Evolutionary conservation across 371 early-diverging fungal species (phyloP), one percentile per base, ranked within the genome.

Genomic region (Mortierella sp.): DNA sequence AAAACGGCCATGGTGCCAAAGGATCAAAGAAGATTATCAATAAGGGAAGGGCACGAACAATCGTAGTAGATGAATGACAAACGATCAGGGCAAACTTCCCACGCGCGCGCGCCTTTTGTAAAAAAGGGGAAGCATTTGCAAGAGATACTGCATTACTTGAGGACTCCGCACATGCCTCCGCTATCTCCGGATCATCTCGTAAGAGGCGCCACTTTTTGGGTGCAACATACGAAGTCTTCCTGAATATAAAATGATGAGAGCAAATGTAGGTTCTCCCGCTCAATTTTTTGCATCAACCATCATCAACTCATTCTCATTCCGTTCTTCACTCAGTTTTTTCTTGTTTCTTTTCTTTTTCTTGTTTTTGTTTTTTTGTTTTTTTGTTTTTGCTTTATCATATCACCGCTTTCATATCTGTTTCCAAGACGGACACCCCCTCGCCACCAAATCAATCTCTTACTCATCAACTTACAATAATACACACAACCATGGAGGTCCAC

Each of bases 401-500:
- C 36, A 0, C 36, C 6, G 7, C 36, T 36, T 36, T 36, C 36
- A 36, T 36, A 36, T 36, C 36, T 6, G 4, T 36, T 36, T 6
- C 36, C 7, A 6, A 36, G 36, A 36, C 36, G 7, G 36, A 36
- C 36, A 5, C 7, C 36, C 36, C 36, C 36, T 36, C 6, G 36
- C 3, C 36, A 36, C 36, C 36, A 36, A 36, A 36, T 36, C 36
- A 4, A 36, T 36, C 36, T 55, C 28, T 24, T 43, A 61, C 36
- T 15, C 11, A 61, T 41, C 43, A 61, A 21, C n/a, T 40, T n/a
- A 21, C 24, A 45, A n/a, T 19, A 8, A 24, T n/a, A 58, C 38
- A 7, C 45, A 21, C 5, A 21, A 32, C 9, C 65, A 74, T 74
- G 74, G 68, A 74, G 40, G 68, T 67, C 45, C 74, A 74, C 40